phyloP scores from a whole-genome alignment of 2,329 filamentous ascomycete species.

The Bretziella fagacearum region DNA sequence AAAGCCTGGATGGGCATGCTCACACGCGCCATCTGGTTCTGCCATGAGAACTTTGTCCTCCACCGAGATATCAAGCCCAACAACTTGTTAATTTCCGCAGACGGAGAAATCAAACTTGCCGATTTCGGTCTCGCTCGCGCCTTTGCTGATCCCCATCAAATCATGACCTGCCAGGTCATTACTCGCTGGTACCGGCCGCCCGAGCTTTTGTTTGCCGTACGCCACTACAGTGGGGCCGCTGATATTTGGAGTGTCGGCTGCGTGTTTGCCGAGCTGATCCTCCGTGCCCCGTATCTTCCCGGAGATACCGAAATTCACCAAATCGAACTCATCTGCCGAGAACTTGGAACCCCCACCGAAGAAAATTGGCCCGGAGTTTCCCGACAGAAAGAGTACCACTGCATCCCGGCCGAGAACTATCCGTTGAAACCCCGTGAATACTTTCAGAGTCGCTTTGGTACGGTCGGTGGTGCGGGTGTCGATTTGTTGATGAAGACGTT shows the following conservation, averaged over 20 bases:
- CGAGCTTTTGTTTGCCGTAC: conserved; percentile 79
- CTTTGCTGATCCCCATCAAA: conserved; percentile 73
- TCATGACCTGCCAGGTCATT: conserved; percentile 90
- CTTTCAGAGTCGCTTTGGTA: conserved; percentile 62
- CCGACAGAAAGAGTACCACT: conserved; percentile 54
- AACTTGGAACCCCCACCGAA: conserved; percentile 79
- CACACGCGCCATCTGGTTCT: conserved; percentile 84
- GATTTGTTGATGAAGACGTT: conserved; percentile 79
- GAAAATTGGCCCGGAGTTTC: conserved; percentile 91
- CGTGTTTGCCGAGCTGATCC: conserved; percentile 80
- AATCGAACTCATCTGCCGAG: conserved; percentile 65
- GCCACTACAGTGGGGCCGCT: conserved; percentile 76
- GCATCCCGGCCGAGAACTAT: conserved; percentile 45
- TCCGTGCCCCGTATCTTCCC: conserved; percentile 67
- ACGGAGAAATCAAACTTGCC: conserved; percentile 86
- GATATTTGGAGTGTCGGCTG: conserved; percentile 89
- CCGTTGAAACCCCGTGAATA: conserved; percentile 50
- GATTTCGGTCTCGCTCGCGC: conserved; percentile 90
- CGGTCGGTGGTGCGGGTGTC: conserved; percentile 65
- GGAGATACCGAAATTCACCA: conserved; percentile 77
- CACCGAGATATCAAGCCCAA: conserved; percentile 99
- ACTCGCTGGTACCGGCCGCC: conserved; percentile 94
- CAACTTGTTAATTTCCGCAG: conserved; percentile 84
- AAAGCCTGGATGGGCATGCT: conserved; percentile 99
- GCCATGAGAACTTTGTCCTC: conserved; percentile 82